Evolutionary conservation across 2,329 filamentous ascomycete genomes (phyloP).

Genomic region (Plenodomus lindquistii): DNA sequence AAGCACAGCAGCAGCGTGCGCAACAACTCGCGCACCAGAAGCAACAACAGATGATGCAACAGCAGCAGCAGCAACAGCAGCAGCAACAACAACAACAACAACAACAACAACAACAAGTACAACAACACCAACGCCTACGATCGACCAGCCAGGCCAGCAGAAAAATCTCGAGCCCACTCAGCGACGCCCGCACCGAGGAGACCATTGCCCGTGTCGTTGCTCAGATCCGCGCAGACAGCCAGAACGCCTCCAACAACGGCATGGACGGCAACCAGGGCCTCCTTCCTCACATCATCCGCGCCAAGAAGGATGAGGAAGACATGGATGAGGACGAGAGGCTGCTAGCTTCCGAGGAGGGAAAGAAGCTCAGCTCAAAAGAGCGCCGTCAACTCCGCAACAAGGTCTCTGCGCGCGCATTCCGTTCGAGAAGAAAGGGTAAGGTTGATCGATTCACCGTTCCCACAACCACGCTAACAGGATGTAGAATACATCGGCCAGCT

Average conservation of each 20-base stretch:
- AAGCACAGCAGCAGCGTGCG: constrained; percentile 50
- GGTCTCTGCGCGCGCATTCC: constrained; percentile 95
- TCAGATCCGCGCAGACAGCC: constrained; percentile 80
- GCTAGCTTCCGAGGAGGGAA: constrained; percentile 94
- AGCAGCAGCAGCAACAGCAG: constrained; percentile 44
- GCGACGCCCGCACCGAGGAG: constrained; percentile 67
- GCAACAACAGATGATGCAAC: constrained; percentile 43
- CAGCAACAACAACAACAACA: constrained; percentile 31
- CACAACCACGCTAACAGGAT: constrained; percentile 53
- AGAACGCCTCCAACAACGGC: constrained; percentile 53
- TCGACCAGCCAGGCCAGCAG: constrained; percentile 28
- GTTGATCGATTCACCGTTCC: constrained; percentile 6
- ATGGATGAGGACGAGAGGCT: constrained; percentile 98
- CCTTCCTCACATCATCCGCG: constrained; percentile 69
- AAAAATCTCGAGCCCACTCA: constrained; percentile 45
- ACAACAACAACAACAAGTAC: constrained; percentile 43
- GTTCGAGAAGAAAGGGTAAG: constrained; percentile 96
- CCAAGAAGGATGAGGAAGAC: constrained; percentile 93
- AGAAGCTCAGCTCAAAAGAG: constrained; percentile 98
- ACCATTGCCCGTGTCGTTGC: constrained; percentile 92
- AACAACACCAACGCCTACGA: constrained; percentile 34
- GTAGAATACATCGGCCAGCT: constrained; percentile 96
- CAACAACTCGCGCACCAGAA: constrained; percentile 45
- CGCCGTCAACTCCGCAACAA: constrained; percentile 97
- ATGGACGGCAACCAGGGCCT: constrained; percentile 55